Conservation (phyloP, 306 rosid genomes). For the Herpetospermum pedunculosum region DNA sequence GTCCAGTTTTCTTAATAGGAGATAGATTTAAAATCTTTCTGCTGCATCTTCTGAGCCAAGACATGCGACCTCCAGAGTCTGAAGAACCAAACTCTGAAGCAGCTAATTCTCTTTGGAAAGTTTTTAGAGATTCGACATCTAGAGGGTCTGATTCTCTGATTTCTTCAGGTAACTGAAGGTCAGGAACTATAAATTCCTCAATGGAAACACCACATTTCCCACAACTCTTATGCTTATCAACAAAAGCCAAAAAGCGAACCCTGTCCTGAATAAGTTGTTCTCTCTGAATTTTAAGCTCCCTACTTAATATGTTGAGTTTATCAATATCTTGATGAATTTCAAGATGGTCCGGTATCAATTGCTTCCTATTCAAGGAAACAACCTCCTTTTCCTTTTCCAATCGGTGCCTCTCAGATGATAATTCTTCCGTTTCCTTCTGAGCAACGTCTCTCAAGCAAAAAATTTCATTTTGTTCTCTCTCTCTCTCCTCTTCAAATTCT, state of each 20-base stretch:
- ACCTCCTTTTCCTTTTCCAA: conserved; percentile 48
- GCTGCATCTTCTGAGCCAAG: conserved; percentile 61
- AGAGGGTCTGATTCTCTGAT: conserved; percentile 21
- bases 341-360: conserved; percentile 38
- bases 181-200: conserved; percentile 48
- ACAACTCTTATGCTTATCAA: conserved; percentile 71
- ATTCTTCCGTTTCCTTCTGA: conserved; percentile 55
- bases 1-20: conserved; percentile 40
- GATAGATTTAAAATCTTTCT: conserved; percentile 50
- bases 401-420: conserved; percentile 34
- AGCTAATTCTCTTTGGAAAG: conserved; percentile 14
- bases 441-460: conserved; percentile 38
- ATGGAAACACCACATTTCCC: conserved; percentile 50
- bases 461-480: conserved; percentile 41
- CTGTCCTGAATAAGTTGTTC: conserved; percentile 57
- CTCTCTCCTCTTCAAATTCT: conserved; percentile 61
- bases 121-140: conserved; percentile 18
- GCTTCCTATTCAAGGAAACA: conserved; percentile 46
- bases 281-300: conserved; percentile 65
- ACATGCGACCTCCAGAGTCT: conserved; percentile 26
- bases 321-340: conserved; percentile 67
- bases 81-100: conserved; percentile 28
- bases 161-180: conserved; percentile 48
- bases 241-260: conserved; percentile 41
- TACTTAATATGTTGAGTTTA: conserved; percentile 59